Evolutionary conservation across 352 stramenopile genomes (phyloP), one percentile per base, ranked within the genome.

Genomic region (Thraustochytrium striatum): DNA sequence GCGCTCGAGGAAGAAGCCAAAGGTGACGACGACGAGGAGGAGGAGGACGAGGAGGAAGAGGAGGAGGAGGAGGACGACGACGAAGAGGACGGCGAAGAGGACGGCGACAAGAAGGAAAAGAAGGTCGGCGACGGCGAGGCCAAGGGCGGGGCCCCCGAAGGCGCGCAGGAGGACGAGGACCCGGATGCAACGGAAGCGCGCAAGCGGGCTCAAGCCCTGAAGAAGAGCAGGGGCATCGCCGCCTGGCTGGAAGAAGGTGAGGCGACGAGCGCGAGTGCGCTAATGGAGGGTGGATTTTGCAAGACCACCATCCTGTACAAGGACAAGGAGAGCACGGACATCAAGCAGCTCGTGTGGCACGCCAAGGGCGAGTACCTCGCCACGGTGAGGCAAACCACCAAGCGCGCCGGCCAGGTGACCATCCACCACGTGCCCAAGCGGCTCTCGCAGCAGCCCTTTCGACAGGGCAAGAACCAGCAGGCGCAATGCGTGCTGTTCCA

Each of bases 351-450:
- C 16, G 85, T 89, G 57, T 99, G 97, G 97, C 97, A 99, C 84
- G 84, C 91, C 81, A 99, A 99, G 89, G 97, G 97, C 21, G 96
- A 99, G 85, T 99, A 99, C 86, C 90, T 99, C 62, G 91, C 95
- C 36, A 98, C 93, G 0, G 65, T 75, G 5, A 21, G 47, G 16
- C 16, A 25, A 8, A 13, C 43, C 5, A 62, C 52, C 0, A 75
- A 75, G 41, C 32, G 35, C 25, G 86, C 94, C 1, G 89, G 91
- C 25, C 88, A 94, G 3, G 95, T 99, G 72, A 86, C 98, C 50
- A 98, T 99, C 82, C 97, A 99, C 84, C 95, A 99, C 84, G 85
- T 98, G n/a, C 97, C 91, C 65, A 98, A 98, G 86, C 91, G 91
- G 53, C 91, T 92, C 69, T 96, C 93, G 25, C 95, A 98, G 84